A percentile compares a stretch with the other conserved stretches of the same genome.
These are phyloP conservation scores for Cornus florida DNA, from an alignment of 148 eudicot species.

Conservation along the genomic window DNA sequence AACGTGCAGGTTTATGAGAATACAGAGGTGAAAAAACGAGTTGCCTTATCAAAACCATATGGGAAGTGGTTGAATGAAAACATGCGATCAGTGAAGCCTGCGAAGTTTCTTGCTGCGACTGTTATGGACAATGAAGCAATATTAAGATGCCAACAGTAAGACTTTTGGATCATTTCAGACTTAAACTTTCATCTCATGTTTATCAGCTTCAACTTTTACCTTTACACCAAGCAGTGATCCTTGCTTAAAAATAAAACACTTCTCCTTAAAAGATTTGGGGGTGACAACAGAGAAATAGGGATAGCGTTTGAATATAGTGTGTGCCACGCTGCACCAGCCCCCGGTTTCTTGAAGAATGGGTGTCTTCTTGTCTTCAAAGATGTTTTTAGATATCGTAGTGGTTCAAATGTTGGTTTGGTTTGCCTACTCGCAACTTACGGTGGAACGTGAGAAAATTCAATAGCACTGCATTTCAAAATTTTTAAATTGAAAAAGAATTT, in stretches of 20 bases:
- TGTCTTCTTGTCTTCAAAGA: not conserved
- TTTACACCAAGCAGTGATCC: no score
- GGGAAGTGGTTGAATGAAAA: slow-evolving; percentile 90
- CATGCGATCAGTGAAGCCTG: slow-evolving; percentile 68
- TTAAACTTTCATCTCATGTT: no score
- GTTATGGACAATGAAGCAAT: slow-evolving; percentile 77
- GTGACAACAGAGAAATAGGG: not conserved
- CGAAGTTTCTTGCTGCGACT: slow-evolving; percentile 68
- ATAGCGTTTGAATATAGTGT: not conserved
- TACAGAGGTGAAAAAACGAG: slow-evolving; percentile 91
- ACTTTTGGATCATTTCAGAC: slow-evolving; percentile 8
- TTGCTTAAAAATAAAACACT: no score
- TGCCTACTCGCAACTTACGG: not conserved
- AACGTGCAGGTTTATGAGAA: slow-evolving; percentile 83
- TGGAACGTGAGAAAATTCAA: not conserved
- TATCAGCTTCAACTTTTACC: no score
- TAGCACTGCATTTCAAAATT: no score
- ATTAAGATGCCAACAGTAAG: slow-evolving; percentile 92
- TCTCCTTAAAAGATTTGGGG: not conserved
- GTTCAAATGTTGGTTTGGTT: not conserved
- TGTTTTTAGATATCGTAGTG: not conserved
- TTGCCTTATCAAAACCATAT: slow-evolving; percentile 79
- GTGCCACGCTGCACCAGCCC: not conserved
- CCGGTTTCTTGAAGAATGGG: slow-evolving; percentile 2
- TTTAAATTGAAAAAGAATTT: no score